Evolutionary conservation across 2,329 filamentous ascomycete species (phyloP).

Genomic region (Epichloe aotearoae): DNA sequence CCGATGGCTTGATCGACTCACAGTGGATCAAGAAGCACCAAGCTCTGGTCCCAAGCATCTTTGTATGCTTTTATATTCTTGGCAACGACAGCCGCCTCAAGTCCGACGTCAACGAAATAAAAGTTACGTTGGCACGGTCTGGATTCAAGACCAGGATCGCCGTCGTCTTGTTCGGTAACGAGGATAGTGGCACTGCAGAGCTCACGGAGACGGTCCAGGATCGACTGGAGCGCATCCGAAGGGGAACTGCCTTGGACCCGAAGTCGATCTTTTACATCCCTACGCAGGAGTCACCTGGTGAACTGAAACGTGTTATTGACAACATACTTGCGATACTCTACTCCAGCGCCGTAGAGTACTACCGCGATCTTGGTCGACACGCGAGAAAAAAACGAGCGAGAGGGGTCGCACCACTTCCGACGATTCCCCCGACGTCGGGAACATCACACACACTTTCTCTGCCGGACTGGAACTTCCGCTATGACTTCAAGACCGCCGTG

Average conservation of each 20-base stretch:
- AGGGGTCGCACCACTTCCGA: slow-evolving; percentile 65
- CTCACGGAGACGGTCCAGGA: slow-evolving; percentile 57
- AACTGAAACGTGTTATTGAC: slow-evolving; percentile 60
- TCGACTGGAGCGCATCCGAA: slow-evolving; percentile 65
- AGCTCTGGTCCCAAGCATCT: slow-evolving; percentile 64
- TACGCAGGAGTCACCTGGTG: slow-evolving; percentile 54
- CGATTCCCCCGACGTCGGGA: slow-evolving; percentile 71
- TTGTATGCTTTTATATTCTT: slow-evolving; percentile 70
- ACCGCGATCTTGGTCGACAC: slow-evolving; percentile 87
- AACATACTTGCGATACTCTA: slow-evolving; percentile 63
- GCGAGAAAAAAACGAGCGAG: slow-evolving; percentile 81
- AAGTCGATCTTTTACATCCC: slow-evolving; percentile 81
- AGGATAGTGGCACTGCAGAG: slow-evolving; percentile 13
- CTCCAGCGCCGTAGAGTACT: slow-evolving; percentile 71
- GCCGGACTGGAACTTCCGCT: slow-evolving; percentile 83
- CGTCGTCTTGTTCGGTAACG: slow-evolving; percentile 40
- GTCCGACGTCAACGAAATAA: slow-evolving; percentile 69
- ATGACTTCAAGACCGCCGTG: slow-evolving; percentile 85
- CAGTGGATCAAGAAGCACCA: slow-evolving; percentile 87
- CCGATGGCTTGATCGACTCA: slow-evolving; percentile 74
- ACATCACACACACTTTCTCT: slow-evolving; percentile 77
- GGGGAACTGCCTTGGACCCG: slow-evolving; percentile 65
- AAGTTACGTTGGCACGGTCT: slow-evolving; percentile 50
- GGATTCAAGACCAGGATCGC: slow-evolving; percentile 68
- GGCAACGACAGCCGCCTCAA: slow-evolving; percentile 77